Evolutionary conservation across 495 filamentous ascomycete species (phyloP).

Genomic region (Penicillium waksmanii): DNA sequence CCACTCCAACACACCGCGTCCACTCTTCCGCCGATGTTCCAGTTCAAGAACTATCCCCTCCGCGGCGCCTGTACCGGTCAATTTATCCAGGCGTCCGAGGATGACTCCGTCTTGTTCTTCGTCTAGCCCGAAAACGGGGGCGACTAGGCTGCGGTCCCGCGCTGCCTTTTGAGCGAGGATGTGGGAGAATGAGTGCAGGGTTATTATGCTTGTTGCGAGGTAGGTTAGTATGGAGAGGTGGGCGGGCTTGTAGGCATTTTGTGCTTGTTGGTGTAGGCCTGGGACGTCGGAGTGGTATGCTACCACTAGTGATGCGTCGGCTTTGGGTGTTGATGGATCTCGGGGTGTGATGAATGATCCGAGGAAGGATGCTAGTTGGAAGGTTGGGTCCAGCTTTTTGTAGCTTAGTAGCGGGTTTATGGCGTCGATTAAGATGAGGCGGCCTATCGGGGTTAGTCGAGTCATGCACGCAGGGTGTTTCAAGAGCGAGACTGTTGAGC

Average conservation of each 20-base stretch:
- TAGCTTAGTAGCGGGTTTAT: slow-evolving; percentile 45
- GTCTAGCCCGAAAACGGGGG: slow-evolving; percentile 75
- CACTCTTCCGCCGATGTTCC: slow-evolving; percentile 81
- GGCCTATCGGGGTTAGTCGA: slow-evolving; percentile 31
- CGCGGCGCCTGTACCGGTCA: slow-evolving; percentile 47
- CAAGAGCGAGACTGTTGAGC: too few species aligned
- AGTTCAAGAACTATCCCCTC: slow-evolving; percentile 77
- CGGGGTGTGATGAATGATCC: slow-evolving; percentile 38
- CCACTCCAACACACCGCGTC: slow-evolving; percentile 74
- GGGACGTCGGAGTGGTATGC: slow-evolving; percentile 51
- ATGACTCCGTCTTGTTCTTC: slow-evolving; percentile 78
- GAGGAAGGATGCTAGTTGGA: slow-evolving; percentile 44
- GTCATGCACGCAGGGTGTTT: background rate
- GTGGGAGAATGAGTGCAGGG: slow-evolving; percentile 67
- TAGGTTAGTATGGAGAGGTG: slow-evolving; percentile 65
- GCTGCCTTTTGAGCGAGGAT: slow-evolving; percentile 68
- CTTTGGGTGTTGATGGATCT: slow-evolving; percentile 24
- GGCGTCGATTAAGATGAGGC: slow-evolving; percentile 51
- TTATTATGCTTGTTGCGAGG: slow-evolving; percentile 69
- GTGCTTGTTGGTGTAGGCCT: slow-evolving; percentile 51
- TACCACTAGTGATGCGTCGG: slow-evolving; percentile 48
- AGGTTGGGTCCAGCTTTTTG: slow-evolving; percentile 29
- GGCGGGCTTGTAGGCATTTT: slow-evolving; percentile 63
- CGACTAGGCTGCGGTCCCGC: slow-evolving; percentile 66
- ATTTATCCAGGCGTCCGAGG: slow-evolving; percentile 52